Base-by-base conservation (phyloP, 345 rosid species). In the Zanthoxylum bungeanum region DNA sequence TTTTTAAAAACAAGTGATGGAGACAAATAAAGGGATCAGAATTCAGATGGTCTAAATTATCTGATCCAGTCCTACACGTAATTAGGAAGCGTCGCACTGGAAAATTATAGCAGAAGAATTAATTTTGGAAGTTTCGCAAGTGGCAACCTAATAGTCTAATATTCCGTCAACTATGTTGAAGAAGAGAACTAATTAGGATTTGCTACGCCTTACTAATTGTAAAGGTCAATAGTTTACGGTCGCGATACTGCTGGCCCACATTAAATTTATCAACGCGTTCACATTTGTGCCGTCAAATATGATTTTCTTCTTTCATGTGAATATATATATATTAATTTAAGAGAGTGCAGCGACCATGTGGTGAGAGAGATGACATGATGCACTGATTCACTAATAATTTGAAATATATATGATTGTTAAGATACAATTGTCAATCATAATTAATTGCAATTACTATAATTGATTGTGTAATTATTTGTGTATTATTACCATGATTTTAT, bases 111-210 rank as follows among this genome's bases (percentile, higher is more conserved):
- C 34, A 7, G 24, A 44, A 53, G 22, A 68, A 55, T 0, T 70
- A 12, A 3, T 1, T n/a, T 28, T n/a, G 42, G 46, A 58, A 70
- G 66, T 6, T 59, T 70, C 57, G 40, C 27, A 46, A 19, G 73
- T 69, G 65, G 73, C 55, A 17, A 2, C 73, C 46, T 46, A 30
- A n/a, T 69, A 44, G 42, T 30, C 65, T 56, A n/a, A n/a, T n/a
- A n/a, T 42, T 3, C 52, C 69, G 24, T 5, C 49, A 2, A 21
- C 49, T 4, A 1, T 19, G 6, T 14, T 42, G 12, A 17, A 14
- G 0, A 44, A 22, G 37, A 10, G 31, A 46, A 42, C 42, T 30
- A 19, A 57, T 10, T 17, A 0, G 52, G 28, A 9, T 51, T 34
- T 33, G n/a, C 34, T 9, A 34, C 9, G 4, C 39, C 8, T 12